Evolutionary conservation across 176 grass and related monocot species (phyloP), one percentile per base, ranked within the genome.

Genomic region (Guadua angustifolia): DNA sequence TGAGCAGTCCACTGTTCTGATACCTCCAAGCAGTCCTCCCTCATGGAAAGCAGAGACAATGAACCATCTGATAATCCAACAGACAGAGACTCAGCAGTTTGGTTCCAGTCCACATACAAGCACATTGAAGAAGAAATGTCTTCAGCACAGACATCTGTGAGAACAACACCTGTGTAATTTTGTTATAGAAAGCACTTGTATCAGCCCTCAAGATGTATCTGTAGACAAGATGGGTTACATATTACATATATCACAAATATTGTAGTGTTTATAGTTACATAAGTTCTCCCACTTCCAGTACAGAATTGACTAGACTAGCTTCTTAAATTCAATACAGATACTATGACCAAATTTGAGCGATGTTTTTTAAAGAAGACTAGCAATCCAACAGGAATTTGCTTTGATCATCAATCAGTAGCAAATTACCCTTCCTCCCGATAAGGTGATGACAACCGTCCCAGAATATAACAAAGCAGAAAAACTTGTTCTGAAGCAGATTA

Each of bases 61-160:
- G 96, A 98, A 82, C 96, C 93, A 79, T 98, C 93, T 65, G 95
- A 95, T 85, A 90, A 87, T 59, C 88, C 36, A 93, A 98, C 36
- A 83, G 89, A 95, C 36, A 95, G 51, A 0, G 93, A 49, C 47
- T 49, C 47, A 49, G 14, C 47, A 49, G 14, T 49, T 49, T 49
- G 13, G 14, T 49, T 49, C 47, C 47, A 49, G 14, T 49, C 47
- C 47, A 49, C 13, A 16, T 49, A 49, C 13, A 49, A 49, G 47
- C 47, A 49, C 47, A 49, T 49, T 49, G 47, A 49, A 15, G 46
- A 49, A 49, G 46, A 49, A 49, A 49, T 49, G 46, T 49, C 46
- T 49, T 4, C 46, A 49, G 46, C 46, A 1, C 46, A 49, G 13
- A 49, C 46, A 49, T 49, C 46, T 15, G 46, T 15, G 46, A 49